Conservation (phyloP, 129 eudicot species). For the Heracleum sosnowskyi region DNA sequence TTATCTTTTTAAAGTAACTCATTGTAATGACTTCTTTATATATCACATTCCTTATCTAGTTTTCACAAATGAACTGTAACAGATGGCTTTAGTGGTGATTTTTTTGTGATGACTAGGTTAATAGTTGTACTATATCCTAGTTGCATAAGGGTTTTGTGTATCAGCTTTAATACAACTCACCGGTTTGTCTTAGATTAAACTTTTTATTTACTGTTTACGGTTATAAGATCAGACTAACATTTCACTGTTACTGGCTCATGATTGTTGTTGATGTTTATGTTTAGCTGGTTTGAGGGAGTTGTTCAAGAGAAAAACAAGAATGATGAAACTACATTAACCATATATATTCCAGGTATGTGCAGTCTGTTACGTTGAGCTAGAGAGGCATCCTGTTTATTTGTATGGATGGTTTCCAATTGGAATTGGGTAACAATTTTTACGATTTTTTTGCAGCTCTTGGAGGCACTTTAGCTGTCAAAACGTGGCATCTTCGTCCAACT, state of each 20-base stretch:
- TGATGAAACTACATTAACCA: slow-evolving; percentile 52
- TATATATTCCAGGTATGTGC: slow-evolving; percentile 71
- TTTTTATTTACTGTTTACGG: neutral
- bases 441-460: slow-evolving; percentile 49
- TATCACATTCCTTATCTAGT: neutral
- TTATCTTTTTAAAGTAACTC: neutral
- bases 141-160: neutral
- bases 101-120: neutral
- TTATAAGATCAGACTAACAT: neutral
- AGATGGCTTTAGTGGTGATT: neutral
- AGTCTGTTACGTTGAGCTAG: neutral
- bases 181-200: neutral
- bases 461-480: slow-evolving; percentile 47
- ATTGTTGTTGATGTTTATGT: slow-evolving; percentile 8
- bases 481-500: slow-evolving; percentile 77
- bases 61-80: neutral
- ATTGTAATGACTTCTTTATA: neutral
- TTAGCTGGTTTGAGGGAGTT: slow-evolving; percentile 92
- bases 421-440: neutral
- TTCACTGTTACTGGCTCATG: neutral
- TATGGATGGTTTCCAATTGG: neutral
- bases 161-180: neutral
- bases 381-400: neutral
- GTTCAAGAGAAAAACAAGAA: slow-evolving; percentile 59
- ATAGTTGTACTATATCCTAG: neutral